Conservation (phyloP, 2,329 filamentous ascomycete species). For the Cercospora zeae-maydis region DNA sequence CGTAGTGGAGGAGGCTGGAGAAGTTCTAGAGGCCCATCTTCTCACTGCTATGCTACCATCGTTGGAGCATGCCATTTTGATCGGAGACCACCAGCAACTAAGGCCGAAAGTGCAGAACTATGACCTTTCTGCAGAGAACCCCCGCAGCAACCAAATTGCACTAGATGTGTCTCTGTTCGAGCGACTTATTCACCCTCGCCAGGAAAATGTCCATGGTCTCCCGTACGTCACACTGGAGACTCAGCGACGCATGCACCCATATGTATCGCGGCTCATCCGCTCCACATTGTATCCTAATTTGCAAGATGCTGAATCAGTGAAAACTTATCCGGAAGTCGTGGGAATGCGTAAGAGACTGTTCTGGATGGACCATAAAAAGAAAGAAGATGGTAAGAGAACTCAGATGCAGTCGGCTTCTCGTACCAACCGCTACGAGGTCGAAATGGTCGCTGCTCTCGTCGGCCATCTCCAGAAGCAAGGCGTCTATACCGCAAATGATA, state of each 20-base stretch:
- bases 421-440: conserved; percentile 58
- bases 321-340: conserved; percentile 37
- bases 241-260: conserved; percentile 64
- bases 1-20: conserved; percentile 60
- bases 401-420: conserved; percentile 41
- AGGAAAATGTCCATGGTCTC: neutral
- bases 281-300: conserved; percentile 56
- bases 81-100: conserved; percentile 62
- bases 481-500: conserved; percentile 56
- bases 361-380: conserved; percentile 59
- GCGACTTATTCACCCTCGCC: conserved; percentile 46
- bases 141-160: conserved; percentile 45
- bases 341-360: conserved; percentile 55
- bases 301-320: conserved; percentile 43
- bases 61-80: conserved; percentile 60
- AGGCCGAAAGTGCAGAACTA: conserved; percentile 57
- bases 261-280: conserved; percentile 57
- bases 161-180: conserved; percentile 63
- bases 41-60: conserved; percentile 58
- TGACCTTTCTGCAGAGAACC: conserved; percentile 50
- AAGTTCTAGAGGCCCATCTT: conserved; percentile 63
- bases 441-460: conserved; percentile 61
- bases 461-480: conserved; percentile 65
- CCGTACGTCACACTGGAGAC: conserved; percentile 47
- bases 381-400: conserved; percentile 39